Evolutionary conservation across 2,329 filamentous ascomycete species (phyloP).

Genomic region (Phyllosticta ampelicida): DNA sequence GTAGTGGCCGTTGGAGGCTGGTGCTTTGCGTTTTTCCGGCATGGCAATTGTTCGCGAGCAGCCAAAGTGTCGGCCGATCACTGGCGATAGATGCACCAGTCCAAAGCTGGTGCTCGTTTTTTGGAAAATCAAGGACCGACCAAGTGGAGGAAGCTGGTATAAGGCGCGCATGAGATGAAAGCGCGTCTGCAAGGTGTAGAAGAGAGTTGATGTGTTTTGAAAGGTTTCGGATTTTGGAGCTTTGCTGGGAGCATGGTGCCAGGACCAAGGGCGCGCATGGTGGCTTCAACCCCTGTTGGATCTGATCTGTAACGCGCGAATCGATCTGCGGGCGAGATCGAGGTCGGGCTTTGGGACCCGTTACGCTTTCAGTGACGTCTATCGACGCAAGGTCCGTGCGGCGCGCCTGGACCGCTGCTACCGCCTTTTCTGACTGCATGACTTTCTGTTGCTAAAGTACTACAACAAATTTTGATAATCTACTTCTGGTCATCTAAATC

Average conservation of each 20-base stretch:
- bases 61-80: background rate
- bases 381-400: background rate
- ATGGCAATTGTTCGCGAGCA: constrained; percentile 14
- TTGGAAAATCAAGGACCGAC: background rate
- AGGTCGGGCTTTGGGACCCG: background rate
- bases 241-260: background rate
- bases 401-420: background rate
- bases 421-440: background rate
- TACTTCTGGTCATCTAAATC: too few species aligned
- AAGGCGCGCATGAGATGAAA: background rate
- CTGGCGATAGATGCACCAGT: background rate
- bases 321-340: constrained; percentile 8
- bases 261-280: constrained; percentile 3
- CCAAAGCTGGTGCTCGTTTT: background rate
- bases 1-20: constrained; percentile 21
- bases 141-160: background rate
- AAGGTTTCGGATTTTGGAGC: background rate
- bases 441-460: background rate
- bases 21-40: constrained; percentile 24
- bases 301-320: constrained; percentile 1
- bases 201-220: background rate
- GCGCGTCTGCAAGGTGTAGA: background rate
- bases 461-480: too few species aligned
- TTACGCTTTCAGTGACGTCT: constrained; percentile 1
- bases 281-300: background rate